Base-by-base conservation (phyloP, 2,329 filamentous ascomycete species). In the Colletotrichum karsti region DNA sequence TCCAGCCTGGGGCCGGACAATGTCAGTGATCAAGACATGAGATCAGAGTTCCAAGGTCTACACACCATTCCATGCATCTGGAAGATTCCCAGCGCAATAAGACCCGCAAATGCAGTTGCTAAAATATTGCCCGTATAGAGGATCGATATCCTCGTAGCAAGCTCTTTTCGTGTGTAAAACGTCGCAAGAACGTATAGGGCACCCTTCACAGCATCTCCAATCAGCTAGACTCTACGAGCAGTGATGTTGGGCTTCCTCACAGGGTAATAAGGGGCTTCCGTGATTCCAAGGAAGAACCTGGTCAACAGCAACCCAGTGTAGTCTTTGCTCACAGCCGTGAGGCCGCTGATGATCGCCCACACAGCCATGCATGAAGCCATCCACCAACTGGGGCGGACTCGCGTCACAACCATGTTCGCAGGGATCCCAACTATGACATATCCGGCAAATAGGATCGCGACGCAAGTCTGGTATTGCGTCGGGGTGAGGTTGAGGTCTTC, bases 401-500 rank as follows among this genome's bases (percentile, higher is more conserved):
- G 60, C 4, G 68, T 69, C 0, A 71, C 55, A 3, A 71, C 51
- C 63, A 71, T 70, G 30, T 71, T 71, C 9, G 63, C 46, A 1
- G 69, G 69, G 6, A 79, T 72, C 30, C 80, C 78, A 48, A 80
- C 75, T 4, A 73, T 63, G 26, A 74, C 63, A 8, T 74, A 74
- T 8, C 72, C 76, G 12, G 76, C 63, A 10, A 66, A 69, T 1
- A 71, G 56, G 7, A 71, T 63, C n/a, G 67, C 51, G 39, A 66
- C 37, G 42, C 68, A 60, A 7, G 62, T 67, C 44, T 59, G 61
- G 13, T 59, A 70, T 39, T 68, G 60, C 8, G 67, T 67, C 18
- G 81, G 82, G 1, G 75, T 76, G 55, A 90, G 76, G 2, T 79
- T 76, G 7, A 90, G 76, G 41, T 90, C 85, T 10, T 83, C 78